Conservation (phyloP, 495 filamentous ascomycete species). For the Daldinia decipiens region DNA sequence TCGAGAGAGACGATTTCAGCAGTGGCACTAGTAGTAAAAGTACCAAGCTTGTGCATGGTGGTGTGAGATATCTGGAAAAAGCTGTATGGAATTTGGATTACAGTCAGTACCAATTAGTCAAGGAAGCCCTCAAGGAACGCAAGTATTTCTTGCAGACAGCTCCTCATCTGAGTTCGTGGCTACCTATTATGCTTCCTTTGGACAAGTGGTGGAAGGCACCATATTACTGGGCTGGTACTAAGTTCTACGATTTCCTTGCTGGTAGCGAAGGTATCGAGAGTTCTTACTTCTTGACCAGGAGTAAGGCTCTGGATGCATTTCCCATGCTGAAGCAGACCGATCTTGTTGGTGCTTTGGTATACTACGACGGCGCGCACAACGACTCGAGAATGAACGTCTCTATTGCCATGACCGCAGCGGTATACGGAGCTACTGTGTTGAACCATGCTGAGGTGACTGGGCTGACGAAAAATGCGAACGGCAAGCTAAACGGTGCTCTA, state of each 20-base stretch:
- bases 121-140: conserved; percentile 93
- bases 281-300: conserved; percentile 95
- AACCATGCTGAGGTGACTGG: conserved; percentile 92
- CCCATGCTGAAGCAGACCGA: conserved; percentile 95
- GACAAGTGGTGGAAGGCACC: conserved; percentile 98
- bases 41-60: conserved; percentile 97
- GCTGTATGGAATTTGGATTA: conserved; percentile 97
- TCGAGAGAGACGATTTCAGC: conserved; percentile 97
- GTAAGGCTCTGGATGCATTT: conserved; percentile 93
- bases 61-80: conserved; percentile 96
- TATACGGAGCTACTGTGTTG: conserved; percentile 91
- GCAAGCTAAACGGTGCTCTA: conserved; percentile 80
- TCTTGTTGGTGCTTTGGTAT: conserved; percentile 90
- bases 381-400: conserved; percentile 99
- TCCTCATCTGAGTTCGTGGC: conserved; percentile 91
- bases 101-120: conserved; percentile 91
- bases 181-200: conserved; percentile 97
- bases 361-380: conserved; percentile 98
- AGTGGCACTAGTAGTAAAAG: conserved; percentile 95
- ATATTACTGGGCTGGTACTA: conserved; percentile 97
- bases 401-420: conserved; percentile 91
- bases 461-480: conserved; percentile 80
- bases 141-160: conserved; percentile 97
- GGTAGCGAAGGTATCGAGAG: conserved; percentile 96
- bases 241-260: conserved; percentile 93